Evolutionary conservation across 192 early-diverging fungal species (phyloP), one percentile per base, ranked within the genome.

Genomic region (Radiomyces spectabilis): DNA sequence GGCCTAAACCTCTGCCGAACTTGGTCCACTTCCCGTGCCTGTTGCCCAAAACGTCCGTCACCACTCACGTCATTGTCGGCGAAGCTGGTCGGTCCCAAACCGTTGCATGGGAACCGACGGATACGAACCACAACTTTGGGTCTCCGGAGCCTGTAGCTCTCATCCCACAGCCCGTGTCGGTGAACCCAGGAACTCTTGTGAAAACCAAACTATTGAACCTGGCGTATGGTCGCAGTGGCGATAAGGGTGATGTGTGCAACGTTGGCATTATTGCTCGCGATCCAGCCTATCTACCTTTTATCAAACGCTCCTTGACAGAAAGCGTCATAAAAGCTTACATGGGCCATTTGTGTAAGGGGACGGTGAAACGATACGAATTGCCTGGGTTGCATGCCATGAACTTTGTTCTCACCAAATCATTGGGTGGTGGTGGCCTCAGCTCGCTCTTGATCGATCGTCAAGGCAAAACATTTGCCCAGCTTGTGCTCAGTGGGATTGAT

Each of bases 391-490:
- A 71, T 38, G 78, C 69, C 15, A 48, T 85, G 41, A 85, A 85
- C 59, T 85, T 85, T 74, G 80, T 85, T 9, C 43, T 80, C 19
- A 85, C 82, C 5, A 76, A 72, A 39, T 66, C 76, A 19, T 41
- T 85, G 25, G 80, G 80, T n/a, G 82, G 82, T 9, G 82, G 82
- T 41, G 82, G 82, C 3, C 47, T 85, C 22, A 73, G 74, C 35
- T 79, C 78, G 0, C 35, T 85, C 51, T 61, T 72, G 22, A 53
- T 83, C 55, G 82, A 85, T 72, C 67, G 74, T 32, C 82, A 85
- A 51, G 82, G 82, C 51, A 85, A 85, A 53, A 81, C 82, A 9
- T 85, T 73, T 65, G 82, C 76, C 12, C 82, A 85, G 59, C 73
- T 85, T 68, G 51, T 80, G n/a, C 52, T 85, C 4, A 71, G 66